A percentile compares a stretch with the other conserved stretches of the same genome.
These are phyloP conservation scores for Aspergillus bombycis DNA, from an alignment of 2,329 filamentous ascomycete species.

Conservation along the genomic window DNA sequence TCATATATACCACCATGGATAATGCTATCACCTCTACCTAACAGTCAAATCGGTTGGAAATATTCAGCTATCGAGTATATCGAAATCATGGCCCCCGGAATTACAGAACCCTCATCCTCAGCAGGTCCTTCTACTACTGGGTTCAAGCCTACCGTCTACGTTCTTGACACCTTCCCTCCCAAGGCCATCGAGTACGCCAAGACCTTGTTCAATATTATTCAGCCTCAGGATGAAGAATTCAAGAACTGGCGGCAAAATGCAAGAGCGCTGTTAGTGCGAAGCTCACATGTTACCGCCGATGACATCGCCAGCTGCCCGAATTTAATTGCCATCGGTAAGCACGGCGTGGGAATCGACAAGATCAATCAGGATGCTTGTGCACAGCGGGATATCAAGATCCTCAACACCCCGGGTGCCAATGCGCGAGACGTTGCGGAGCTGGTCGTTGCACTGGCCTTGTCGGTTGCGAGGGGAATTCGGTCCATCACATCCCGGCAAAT, in stretches of 20 bases:
- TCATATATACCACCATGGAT: neutral
- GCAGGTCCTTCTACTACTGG: neutral
- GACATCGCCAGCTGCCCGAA: neutral
- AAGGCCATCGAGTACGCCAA: slow-evolving; percentile 27
- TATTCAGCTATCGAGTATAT: neutral
- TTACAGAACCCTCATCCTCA: neutral
- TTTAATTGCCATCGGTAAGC: neutral
- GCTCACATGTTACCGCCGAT: slow-evolving; percentile 25
- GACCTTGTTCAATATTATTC: slow-evolving; percentile 45
- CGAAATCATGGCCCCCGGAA: neutral
- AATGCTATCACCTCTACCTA: slow-evolving; percentile 21
- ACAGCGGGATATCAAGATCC: slow-evolving; percentile 45
- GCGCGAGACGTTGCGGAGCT: slow-evolving; percentile 47
- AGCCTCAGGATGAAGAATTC: slow-evolving; percentile 38
- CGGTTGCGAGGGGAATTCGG: slow-evolving; percentile 38
- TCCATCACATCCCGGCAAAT: slow-evolving; percentile 36
- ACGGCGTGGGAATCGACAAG: neutral
- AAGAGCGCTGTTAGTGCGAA: slow-evolving; percentile 44
- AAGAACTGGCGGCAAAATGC: slow-evolving; percentile 48
- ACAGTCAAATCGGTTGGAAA: neutral
- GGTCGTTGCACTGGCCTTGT: slow-evolving; percentile 37
- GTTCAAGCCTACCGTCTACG: neutral
- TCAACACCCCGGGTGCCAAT: slow-evolving; percentile 54
- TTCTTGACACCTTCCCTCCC: neutral
- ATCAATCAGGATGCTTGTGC: slow-evolving; percentile 36